Evolutionary conservation across 495 filamentous ascomycete species (phyloP).

Genomic region (Eremomyces bilateralis): DNA sequence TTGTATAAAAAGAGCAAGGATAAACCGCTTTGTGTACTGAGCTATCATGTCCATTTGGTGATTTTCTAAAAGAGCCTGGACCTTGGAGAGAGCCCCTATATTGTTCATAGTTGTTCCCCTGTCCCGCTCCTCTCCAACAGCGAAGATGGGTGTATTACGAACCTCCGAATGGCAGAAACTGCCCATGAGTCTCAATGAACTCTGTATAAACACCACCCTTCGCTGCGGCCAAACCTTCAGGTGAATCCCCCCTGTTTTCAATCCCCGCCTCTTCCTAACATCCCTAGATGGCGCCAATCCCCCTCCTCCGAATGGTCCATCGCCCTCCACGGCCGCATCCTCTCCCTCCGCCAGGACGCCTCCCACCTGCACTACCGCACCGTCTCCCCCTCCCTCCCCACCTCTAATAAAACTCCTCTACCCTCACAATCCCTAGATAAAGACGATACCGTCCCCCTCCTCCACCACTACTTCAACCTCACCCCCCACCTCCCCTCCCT

Average conservation of each 20-base stretch:
- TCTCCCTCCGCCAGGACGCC: constrained; percentile 68
- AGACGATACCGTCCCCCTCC: constrained; percentile 40
- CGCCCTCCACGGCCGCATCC: constrained; percentile 60
- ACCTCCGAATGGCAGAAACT: constrained; percentile 54
- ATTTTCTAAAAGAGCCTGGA: too few relatives aligned
- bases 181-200: constrained; percentile 54
- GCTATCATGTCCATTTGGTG: too few relatives aligned
- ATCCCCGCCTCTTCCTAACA: not conserved
- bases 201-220: constrained; percentile 78
- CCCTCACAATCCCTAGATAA: constrained; percentile 11
- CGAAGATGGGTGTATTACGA: constrained; percentile 8
- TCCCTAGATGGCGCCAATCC: constrained; percentile 62
- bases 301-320: constrained; percentile 71
- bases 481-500: constrained; percentile 45
- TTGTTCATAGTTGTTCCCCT: too few relatives aligned
- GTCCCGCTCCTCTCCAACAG: too few relatives aligned
- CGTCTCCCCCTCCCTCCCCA: constrained; percentile 28
- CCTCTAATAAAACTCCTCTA: constrained; percentile 17
- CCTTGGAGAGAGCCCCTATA: too few relatives aligned
- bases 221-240: constrained; percentile 82
- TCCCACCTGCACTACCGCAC: constrained; percentile 60
- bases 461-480: constrained; percentile 70
- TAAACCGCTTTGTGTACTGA: too few relatives aligned
- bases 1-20: too few relatives aligned
- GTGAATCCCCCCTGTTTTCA: constrained; percentile 21